Evolutionary conservation across 805 yeast species (phyloP).

Genomic region (Teunomyces gatunensis): DNA sequence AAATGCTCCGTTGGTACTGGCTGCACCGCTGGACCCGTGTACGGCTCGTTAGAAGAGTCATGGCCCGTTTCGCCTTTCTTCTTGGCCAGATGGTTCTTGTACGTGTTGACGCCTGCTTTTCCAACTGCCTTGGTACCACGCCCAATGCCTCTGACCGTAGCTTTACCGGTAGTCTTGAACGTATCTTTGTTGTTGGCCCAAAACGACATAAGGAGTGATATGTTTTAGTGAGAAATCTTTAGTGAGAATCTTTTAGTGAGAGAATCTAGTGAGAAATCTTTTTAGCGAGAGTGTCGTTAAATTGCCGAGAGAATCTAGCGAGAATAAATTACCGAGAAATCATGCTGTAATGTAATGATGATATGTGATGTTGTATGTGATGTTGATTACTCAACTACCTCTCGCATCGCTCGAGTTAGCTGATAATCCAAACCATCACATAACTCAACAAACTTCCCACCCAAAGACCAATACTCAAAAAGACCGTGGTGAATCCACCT

Average conservation of each 20-base stretch:
- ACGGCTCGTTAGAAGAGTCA: neutral
- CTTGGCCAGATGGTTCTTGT: slow-evolving; percentile 40
- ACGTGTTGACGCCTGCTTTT: slow-evolving; percentile 51
- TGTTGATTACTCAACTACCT: no score
- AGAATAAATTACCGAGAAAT: no score
- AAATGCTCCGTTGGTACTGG: slow-evolving; percentile 24
- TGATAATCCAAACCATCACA: slow-evolving; percentile 42
- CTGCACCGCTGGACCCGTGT: slow-evolving; percentile 12
- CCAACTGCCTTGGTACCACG: slow-evolving; percentile 47
- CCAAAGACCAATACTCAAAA: slow-evolving; percentile 75
- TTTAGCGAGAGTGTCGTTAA: no score
- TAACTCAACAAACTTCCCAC: slow-evolving; percentile 79
- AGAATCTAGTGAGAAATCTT: neutral
- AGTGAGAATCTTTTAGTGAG: no score
- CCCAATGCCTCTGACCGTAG: slow-evolving; percentile 52
- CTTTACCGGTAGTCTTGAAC: slow-evolving; percentile 47
- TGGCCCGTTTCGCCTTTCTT: slow-evolving; percentile 15
- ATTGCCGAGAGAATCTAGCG: no score
- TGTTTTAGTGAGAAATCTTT: neutral
- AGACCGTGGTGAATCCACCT: slow-evolving; percentile 85
- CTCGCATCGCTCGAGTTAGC: no score
- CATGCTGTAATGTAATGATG: no score
- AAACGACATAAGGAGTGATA: slow-evolving; percentile 27
- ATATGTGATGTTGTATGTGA: no score
- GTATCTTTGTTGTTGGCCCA: slow-evolving; percentile 54